Conservation (phyloP, 1,139 yeast genomes). For the Candida tropicalis region DNA sequence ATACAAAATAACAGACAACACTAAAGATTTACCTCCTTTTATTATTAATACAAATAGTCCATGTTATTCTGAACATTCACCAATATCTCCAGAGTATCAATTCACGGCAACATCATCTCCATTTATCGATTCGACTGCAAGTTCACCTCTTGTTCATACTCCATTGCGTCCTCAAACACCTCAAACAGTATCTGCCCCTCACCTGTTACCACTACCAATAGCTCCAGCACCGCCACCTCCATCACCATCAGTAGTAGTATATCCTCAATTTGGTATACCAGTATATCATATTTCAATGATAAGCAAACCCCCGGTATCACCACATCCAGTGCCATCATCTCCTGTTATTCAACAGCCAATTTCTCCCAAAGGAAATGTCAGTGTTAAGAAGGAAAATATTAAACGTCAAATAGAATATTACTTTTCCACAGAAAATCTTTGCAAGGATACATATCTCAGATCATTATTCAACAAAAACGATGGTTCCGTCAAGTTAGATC, state of each 20-base stretch:
- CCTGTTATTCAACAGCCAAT: background rate
- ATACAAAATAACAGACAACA: slow-evolving; percentile 7
- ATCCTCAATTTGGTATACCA: slow-evolving; percentile 8
- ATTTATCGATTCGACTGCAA: background rate
- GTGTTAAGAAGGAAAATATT: slow-evolving; percentile 13
- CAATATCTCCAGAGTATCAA: background rate
- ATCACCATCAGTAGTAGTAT: slow-evolving; percentile 6
- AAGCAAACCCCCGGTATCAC: background rate
- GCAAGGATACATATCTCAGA: slow-evolving; percentile 27
- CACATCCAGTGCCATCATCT: background rate
- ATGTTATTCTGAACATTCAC: background rate
- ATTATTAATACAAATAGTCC: background rate
- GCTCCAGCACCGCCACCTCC: background rate
- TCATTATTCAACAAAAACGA: slow-evolving; percentile 20
- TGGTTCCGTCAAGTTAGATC: slow-evolving; percentile 22
- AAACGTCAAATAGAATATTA: slow-evolving; percentile 25
- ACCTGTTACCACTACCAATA: slow-evolving; percentile 1
- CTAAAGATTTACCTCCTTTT: slow-evolving; percentile 3
- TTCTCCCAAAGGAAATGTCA: background rate
- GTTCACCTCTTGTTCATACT: slow-evolving; percentile 2
- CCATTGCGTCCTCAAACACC: slow-evolving; percentile 2
- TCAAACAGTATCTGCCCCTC: background rate
- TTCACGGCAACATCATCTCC: slow-evolving; percentile 1
- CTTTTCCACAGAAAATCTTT: slow-evolving; percentile 29
- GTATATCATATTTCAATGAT: slow-evolving; percentile 5